Evolutionary conservation across 257 asterid genomes (phyloP).

Genomic region (Cordia subcordata): DNA sequence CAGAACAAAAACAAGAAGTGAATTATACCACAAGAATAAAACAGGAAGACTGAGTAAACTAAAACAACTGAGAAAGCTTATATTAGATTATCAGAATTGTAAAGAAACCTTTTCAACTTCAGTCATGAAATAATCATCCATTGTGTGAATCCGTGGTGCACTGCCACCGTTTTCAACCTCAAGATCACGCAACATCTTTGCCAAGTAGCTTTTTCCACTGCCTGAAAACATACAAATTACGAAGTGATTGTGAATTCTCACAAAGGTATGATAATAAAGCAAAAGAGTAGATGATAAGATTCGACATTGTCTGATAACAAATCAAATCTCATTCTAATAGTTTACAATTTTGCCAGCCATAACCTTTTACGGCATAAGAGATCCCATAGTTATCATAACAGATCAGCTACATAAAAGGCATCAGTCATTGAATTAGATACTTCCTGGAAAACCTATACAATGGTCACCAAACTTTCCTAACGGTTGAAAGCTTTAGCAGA

Average conservation of each 20-base stretch:
- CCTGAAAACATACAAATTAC: slow-evolving; percentile 43
- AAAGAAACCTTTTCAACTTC: slow-evolving; percentile 86
- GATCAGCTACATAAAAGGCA: no score
- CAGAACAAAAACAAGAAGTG: no score
- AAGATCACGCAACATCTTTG: slow-evolving; percentile 77
- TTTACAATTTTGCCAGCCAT: no score
- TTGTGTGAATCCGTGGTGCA: slow-evolving; percentile 90
- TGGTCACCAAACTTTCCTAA: no score
- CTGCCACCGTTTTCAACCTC: slow-evolving; percentile 94
- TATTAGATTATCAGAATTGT: slow-evolving; percentile 9
- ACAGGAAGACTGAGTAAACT: background rate
- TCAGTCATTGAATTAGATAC: no score
- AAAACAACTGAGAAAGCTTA: slow-evolving; percentile 4
- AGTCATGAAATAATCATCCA: slow-evolving; percentile 98
- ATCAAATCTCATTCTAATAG: no score
- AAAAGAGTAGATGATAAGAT: no score
- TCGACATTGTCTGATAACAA: no score
- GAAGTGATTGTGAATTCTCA: slow-evolving; percentile 3
- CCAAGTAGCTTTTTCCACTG: slow-evolving; percentile 98
- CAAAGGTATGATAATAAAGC: background rate
- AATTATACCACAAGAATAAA: background rate
- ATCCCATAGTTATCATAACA: no score
- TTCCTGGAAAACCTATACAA: no score
- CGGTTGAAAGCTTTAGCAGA: no score
- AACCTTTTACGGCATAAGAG: no score